These are phyloP conservation scores for Candida anutae DNA, from an alignment of 1,139 yeast genomes.

Conservation along the genomic window DNA sequence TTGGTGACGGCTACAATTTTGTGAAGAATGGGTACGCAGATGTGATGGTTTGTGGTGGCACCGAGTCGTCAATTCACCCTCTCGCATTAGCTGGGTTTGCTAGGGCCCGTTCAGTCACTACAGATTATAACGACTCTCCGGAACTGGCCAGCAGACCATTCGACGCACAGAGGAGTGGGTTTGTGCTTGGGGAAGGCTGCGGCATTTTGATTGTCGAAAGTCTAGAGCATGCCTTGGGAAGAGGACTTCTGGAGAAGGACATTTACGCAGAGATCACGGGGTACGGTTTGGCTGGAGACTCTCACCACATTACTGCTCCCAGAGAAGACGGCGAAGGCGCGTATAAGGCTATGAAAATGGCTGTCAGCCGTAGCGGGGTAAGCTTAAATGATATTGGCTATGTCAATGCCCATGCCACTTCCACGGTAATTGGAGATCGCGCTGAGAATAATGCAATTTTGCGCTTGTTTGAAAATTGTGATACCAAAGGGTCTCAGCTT, in stretches of 20 bases:
- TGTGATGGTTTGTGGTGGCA: slow-evolving; percentile 87
- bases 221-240: slow-evolving; percentile 60
- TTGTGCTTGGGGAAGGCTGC: slow-evolving; percentile 90
- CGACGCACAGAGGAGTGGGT: slow-evolving; percentile 71
- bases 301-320: slow-evolving; percentile 91
- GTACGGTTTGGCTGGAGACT: slow-evolving; percentile 89
- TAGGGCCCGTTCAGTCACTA: slow-evolving; percentile 74
- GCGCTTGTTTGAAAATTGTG: slow-evolving; percentile 27
- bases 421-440: slow-evolving; percentile 80
- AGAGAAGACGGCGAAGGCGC: slow-evolving; percentile 81
- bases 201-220: slow-evolving; percentile 76
- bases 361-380: slow-evolving; percentile 44
- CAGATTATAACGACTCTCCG: slow-evolving; percentile 57
- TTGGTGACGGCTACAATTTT: slow-evolving; percentile 87
- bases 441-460: slow-evolving; percentile 80
- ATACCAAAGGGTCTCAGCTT: slow-evolving; percentile 14
- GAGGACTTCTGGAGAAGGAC: slow-evolving; percentile 46
- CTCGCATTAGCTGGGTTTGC: slow-evolving; percentile 87
- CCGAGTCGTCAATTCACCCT: slow-evolving; percentile 86
- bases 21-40: slow-evolving; percentile 76
- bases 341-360: slow-evolving; percentile 69
- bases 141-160: slow-evolving; percentile 76
- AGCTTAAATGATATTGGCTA: slow-evolving; percentile 51
- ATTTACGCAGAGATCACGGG: slow-evolving; percentile 82
- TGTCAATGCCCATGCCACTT: slow-evolving; percentile 95